phyloP scores from a whole-genome alignment of 1,284 basidiomycete species.

The Earliella scabrosa region DNA sequence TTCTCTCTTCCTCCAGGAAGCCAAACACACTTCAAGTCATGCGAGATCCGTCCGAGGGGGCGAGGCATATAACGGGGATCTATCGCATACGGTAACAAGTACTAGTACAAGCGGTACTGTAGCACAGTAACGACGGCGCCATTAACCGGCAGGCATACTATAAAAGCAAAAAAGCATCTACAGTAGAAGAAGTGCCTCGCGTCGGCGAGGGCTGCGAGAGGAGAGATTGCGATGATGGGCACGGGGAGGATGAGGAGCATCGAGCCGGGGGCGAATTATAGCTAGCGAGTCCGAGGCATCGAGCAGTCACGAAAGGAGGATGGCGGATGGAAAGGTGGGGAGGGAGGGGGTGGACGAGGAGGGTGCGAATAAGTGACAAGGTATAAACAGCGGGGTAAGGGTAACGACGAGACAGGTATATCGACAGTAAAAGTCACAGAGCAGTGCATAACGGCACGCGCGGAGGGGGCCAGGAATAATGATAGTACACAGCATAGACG shows the following conservation, averaged over 20 bases:
- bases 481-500: slow-evolving; percentile 27
- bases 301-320: background rate
- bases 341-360: background rate
- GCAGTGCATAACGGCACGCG: slow-evolving; percentile 2
- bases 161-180: background rate
- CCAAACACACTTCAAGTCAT: too few relatives aligned
- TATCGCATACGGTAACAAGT: too few relatives aligned
- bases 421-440: slow-evolving; percentile 25
- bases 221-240: background rate
- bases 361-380: slow-evolving; percentile 11
- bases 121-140: too few relatives aligned
- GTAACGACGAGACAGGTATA: slow-evolving; percentile 24
- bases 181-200: background rate
- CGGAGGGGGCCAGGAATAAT: slow-evolving; percentile 20
- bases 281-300: slow-evolving; percentile 17
- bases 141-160: too few relatives aligned
- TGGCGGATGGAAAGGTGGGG: background rate
- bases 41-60: too few relatives aligned
- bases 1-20: too few relatives aligned
- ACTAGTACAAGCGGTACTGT: too few relatives aligned
- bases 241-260: background rate
- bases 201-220: background rate
- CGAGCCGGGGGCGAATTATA: slow-evolving; percentile 18
- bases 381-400: slow-evolving; percentile 22
- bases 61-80: too few relatives aligned